Evolutionary conservation across 1,284 basidiomycete species (phyloP).

Genomic region (Grifola frondosa): DNA sequence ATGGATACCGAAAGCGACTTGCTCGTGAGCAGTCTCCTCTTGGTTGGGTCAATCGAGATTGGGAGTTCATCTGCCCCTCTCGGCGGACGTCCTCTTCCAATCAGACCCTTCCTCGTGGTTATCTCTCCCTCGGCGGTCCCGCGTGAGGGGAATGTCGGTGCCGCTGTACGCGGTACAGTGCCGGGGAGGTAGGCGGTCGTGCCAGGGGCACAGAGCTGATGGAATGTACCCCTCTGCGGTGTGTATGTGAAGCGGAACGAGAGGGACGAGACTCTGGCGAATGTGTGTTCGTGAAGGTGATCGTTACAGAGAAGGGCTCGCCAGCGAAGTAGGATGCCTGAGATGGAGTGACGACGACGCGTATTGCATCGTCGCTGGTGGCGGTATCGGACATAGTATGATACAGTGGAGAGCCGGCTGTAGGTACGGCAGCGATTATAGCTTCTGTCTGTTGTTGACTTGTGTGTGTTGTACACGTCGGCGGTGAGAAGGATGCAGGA

Average conservation of each 20-base stretch:
- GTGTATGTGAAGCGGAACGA: slow-evolving; percentile 37
- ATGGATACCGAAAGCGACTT: slow-evolving; percentile 62
- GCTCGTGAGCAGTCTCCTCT: slow-evolving; percentile 42
- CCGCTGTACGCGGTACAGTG: slow-evolving; percentile 47
- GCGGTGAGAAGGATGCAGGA: slow-evolving; percentile 10
- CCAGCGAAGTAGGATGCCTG: slow-evolving; percentile 93
- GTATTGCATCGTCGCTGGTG: slow-evolving; percentile 40
- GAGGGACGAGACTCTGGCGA: slow-evolving; percentile 32
- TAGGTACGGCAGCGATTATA: no score
- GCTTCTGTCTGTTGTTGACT: no score
- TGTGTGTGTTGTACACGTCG: no score
- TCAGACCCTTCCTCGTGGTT: slow-evolving; percentile 30
- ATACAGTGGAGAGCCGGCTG: no score
- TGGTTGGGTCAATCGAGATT: slow-evolving; percentile 45
- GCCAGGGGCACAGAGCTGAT: slow-evolving; percentile 74
- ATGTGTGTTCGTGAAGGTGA: slow-evolving; percentile 85
- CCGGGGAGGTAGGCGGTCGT: slow-evolving; percentile 76
- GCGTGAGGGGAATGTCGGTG: slow-evolving; percentile 26
- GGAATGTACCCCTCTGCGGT: slow-evolving; percentile 70
- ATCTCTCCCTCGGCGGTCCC: slow-evolving; percentile 11
- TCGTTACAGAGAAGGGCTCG: slow-evolving; percentile 80
- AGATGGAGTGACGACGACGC: slow-evolving; percentile 70
- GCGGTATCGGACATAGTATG: no score
- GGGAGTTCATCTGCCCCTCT: slow-evolving; percentile 39
- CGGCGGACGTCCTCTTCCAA: slow-evolving; percentile 23